These are phyloP conservation scores for Tolypocladium inflatum DNA, from an alignment of 2,329 filamentous ascomycete genomes.

Conservation along the genomic window DNA sequence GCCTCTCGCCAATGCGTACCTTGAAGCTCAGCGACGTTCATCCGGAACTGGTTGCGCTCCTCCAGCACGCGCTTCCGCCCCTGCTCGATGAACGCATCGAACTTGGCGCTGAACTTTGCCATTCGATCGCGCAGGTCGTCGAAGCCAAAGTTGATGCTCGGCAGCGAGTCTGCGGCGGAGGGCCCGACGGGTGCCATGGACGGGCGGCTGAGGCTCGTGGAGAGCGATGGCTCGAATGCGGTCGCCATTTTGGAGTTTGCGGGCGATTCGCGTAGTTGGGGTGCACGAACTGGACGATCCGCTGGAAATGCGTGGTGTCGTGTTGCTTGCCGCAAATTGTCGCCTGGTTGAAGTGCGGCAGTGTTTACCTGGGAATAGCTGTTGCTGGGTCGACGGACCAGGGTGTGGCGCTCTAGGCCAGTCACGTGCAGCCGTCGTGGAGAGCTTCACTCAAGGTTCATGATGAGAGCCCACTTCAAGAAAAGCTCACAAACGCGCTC, in stretches of 20 bases:
- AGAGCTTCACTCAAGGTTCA: not conserved
- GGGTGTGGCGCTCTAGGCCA: constrained; percentile 1
- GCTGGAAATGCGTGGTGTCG: not conserved
- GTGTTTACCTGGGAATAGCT: constrained; percentile 5
- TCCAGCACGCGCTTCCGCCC: constrained; percentile 83
- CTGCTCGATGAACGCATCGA: constrained; percentile 89
- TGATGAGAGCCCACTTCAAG: not conserved
- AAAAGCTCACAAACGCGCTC: not conserved
- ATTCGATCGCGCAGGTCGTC: constrained; percentile 92
- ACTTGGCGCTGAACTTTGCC: constrained; percentile 81
- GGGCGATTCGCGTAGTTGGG: not conserved
- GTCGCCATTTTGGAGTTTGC: constrained; percentile 36
- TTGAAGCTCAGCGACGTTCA: constrained; percentile 82
- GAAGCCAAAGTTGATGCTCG: constrained; percentile 90
- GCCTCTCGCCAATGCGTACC: constrained; percentile 41
- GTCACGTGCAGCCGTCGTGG: constrained; percentile 10
- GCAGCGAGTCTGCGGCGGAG: constrained; percentile 69
- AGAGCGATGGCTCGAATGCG: constrained; percentile 61
- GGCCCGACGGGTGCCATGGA: constrained; percentile 48
- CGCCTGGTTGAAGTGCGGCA: not conserved
- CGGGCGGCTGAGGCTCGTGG: constrained; percentile 50
- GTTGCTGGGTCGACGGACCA: constrained; percentile 13
- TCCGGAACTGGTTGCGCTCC: constrained; percentile 87
- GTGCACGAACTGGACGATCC: not conserved
- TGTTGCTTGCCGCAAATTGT: not conserved